Evolutionary conservation across 768 basidiomycete species (phyloP).

Genomic region (Lentinula sp.): DNA sequence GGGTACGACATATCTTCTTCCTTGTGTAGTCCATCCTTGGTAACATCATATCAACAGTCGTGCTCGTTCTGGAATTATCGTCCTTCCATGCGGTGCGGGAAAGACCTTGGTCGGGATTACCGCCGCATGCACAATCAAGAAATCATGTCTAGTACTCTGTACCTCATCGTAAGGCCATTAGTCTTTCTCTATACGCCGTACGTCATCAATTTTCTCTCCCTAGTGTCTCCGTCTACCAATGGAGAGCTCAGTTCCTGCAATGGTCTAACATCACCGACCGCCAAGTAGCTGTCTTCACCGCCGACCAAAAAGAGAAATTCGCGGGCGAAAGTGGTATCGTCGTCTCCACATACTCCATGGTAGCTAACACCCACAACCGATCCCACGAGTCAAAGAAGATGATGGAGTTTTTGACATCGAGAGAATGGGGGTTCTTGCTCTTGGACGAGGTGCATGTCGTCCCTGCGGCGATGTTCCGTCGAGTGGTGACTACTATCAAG

Average conservation of each 20-base stretch:
- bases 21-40: background rate
- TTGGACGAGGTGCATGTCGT: slow-evolving; percentile 99
- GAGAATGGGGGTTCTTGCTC: slow-evolving; percentile 98
- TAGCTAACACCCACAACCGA: slow-evolving; percentile 95
- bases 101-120: slow-evolving; percentile 99
- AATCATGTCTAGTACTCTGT: slow-evolving; percentile 94
- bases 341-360: slow-evolving; percentile 99
- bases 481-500: slow-evolving; percentile 97
- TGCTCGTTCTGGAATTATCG: slow-evolving; percentile 96
- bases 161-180: slow-evolving; percentile 81
- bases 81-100: slow-evolving; percentile 96
- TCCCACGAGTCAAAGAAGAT: slow-evolving; percentile 99
- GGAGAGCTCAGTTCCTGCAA: slow-evolving; percentile 97
- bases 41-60: slow-evolving; percentile 44
- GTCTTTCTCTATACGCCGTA: background rate
- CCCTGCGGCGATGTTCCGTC: slow-evolving; percentile 96
- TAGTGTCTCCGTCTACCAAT: slow-evolving; percentile 95
- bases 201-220: background rate
- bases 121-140: slow-evolving; percentile 98
- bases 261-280: slow-evolving; percentile 98
- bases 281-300: slow-evolving; percentile 96
- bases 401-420: slow-evolving; percentile 98
- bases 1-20: slow-evolving; percentile 47
- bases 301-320: slow-evolving; percentile 98
- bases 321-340: slow-evolving; percentile 96